Conservation (phyloP, 2,329 filamentous ascomycete genomes). For the Cladorrhinum sp. region DNA sequence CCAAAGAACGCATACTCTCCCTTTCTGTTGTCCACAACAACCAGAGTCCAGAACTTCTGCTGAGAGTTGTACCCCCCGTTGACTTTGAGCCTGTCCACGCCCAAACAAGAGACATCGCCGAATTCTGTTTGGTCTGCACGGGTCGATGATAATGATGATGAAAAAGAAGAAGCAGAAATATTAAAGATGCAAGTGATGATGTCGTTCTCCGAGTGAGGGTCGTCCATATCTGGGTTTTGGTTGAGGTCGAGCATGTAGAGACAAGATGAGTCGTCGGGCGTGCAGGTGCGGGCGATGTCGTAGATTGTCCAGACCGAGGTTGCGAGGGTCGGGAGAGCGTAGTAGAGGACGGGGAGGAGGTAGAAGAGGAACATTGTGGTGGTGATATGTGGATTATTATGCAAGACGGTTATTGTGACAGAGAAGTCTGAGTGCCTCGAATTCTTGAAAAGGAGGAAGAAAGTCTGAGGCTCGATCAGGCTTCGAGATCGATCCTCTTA, state of each 20-base stretch:
- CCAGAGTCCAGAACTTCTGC: conserved; percentile 24
- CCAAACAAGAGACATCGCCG: background rate
- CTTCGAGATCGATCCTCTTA: background rate
- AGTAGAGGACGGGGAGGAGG: background rate
- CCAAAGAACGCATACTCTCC: conserved; percentile 25
- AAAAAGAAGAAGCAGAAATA: background rate
- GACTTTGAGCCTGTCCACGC: conserved; percentile 15
- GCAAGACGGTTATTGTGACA: too few relatives aligned
- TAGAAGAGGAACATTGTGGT: background rate
- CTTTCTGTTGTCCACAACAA: conserved; percentile 19
- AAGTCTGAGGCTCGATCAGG: background rate
- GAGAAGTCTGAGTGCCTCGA: background rate
- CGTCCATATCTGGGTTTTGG: background rate
- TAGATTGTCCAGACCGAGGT: conserved; percentile 11
- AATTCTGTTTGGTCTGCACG: conserved; percentile 9
- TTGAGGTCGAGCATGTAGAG: conserved; percentile 12
- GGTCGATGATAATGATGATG: background rate
- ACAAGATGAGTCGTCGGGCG: conserved; percentile 2
- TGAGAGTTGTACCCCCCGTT: conserved; percentile 23
- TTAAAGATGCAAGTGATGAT: conserved; percentile 3
- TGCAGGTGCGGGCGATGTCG: conserved; percentile 8
- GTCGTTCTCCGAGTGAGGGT: background rate
- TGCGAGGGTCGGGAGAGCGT: background rate
- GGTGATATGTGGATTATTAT: background rate
- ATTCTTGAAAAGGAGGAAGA: background rate